A percentile compares a stretch with the other conserved stretches of the same genome.
Conservation (phyloP, 2,329 filamentous ascomycete genomes). For the Fusarium abutilonis region DNA sequence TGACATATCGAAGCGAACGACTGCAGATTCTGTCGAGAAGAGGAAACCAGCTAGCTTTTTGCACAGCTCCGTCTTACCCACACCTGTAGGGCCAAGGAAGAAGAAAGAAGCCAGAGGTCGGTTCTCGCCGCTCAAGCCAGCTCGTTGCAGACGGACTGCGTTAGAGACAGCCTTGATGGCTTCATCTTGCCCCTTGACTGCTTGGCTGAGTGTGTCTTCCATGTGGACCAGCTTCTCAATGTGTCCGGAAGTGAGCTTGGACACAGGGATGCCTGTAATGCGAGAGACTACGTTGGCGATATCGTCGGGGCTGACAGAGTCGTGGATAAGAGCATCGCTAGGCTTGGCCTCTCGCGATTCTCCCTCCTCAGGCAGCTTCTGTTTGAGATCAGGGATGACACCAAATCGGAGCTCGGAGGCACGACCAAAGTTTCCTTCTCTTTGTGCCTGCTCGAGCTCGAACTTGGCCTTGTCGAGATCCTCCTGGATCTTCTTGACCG, state of each 20-base stretch:
- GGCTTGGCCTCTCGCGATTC: slow-evolving; percentile 52
- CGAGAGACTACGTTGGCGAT: slow-evolving; percentile 92
- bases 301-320: slow-evolving; percentile 94
- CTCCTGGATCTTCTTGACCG: slow-evolving; percentile 86
- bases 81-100: slow-evolving; percentile 96
- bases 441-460: slow-evolving; percentile 87
- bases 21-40: slow-evolving; percentile 90
- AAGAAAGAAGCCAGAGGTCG: slow-evolving; percentile 93
- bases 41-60: slow-evolving; percentile 95
- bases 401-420: slow-evolving; percentile 94
- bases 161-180: slow-evolving; percentile 90
- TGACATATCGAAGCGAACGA: slow-evolving; percentile 96
- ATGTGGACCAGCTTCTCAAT: slow-evolving; percentile 95
- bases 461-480: slow-evolving; percentile 87
- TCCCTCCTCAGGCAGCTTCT: slow-evolving; percentile 80
- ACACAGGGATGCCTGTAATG: slow-evolving; percentile 91
- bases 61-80: slow-evolving; percentile 96
- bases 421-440: slow-evolving; percentile 86
- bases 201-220: slow-evolving; percentile 87
- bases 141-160: slow-evolving; percentile 92
- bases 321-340: slow-evolving; percentile 77
- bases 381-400: slow-evolving; percentile 82
- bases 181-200: slow-evolving; percentile 92
- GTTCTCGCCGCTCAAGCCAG: slow-evolving; percentile 90
- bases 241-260: slow-evolving; percentile 91